Conservation (phyloP, 139 green algal species). For the Trebouxia sp. region DNA sequence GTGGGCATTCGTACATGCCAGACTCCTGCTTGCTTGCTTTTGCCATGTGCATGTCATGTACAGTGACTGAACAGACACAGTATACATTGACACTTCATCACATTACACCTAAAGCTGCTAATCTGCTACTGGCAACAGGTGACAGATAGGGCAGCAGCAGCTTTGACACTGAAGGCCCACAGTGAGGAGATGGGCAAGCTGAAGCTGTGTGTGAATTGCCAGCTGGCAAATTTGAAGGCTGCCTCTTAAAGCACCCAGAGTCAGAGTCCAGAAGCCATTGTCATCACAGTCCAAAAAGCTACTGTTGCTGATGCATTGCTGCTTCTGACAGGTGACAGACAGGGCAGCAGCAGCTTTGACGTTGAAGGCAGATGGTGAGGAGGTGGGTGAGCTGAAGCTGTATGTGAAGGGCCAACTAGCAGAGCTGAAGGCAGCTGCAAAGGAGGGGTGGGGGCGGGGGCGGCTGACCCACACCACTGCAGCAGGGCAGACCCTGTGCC, state of each 20-base stretch:
- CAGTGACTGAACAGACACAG: no score
- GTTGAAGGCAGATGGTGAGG: conserved; percentile 14
- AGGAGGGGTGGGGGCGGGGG: neutral
- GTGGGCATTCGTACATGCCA: neutral
- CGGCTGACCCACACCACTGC: conserved; percentile 11
- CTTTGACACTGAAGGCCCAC: neutral
- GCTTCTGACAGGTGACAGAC: conserved; percentile 9
- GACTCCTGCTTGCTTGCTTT: no score
- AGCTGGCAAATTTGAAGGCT: conserved; percentile 4
- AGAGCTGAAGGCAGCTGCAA: conserved; percentile 2
- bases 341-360: conserved; percentile 16
- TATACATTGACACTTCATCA: no score
- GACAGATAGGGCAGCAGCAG: conserved; percentile 25
- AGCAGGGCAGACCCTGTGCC: conserved; percentile 8
- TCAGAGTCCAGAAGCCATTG: no score
- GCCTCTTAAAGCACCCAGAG: no score
- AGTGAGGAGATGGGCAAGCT: conserved; percentile 6
- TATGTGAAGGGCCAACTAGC: conserved; percentile 7
- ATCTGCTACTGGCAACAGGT: neutral
- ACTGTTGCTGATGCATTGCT: no score
- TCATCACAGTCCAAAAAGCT: no score
- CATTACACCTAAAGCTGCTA: no score
- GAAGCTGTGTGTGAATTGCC: conserved; percentile 1
- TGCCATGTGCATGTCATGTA: no score
- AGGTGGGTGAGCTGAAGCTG: conserved; percentile 7